Percentiles rank a stretch among this genome's conserved stretches.
Evolutionary conservation across 2,329 filamentous ascomycete species (phyloP).

Genomic region (Diaporthe australafricana): DNA sequence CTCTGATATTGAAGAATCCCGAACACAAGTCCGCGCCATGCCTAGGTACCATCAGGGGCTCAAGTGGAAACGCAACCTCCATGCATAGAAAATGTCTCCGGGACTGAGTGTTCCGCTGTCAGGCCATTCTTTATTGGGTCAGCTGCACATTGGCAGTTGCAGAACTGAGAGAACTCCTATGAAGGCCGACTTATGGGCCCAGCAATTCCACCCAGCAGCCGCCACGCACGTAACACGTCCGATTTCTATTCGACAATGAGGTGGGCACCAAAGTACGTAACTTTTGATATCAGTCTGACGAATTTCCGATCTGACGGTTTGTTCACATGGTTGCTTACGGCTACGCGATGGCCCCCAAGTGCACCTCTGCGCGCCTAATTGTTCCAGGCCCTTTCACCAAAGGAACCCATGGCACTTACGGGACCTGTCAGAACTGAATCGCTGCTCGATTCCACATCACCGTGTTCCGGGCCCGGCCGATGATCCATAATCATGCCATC

Average conservation of each 20-base stretch:
- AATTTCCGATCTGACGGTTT: neutral
- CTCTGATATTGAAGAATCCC: slow-evolving; percentile 18
- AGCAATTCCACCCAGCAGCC: slow-evolving; percentile 2
- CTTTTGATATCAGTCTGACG: too few species aligned
- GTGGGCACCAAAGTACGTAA: too few species aligned
- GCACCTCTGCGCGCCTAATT: neutral
- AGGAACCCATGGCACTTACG: neutral
- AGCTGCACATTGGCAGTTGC: neutral
- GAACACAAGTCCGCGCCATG: neutral
- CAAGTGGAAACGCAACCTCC: neutral
- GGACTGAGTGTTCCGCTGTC: neutral
- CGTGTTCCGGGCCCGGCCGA: slow-evolving; percentile 1
- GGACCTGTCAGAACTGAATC: neutral
- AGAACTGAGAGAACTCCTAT: neutral
- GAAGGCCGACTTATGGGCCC: neutral
- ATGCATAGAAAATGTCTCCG: neutral
- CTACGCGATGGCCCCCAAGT: neutral
- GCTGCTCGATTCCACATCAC: neutral
- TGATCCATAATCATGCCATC: neutral
- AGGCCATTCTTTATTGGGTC: neutral
- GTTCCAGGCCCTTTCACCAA: neutral
- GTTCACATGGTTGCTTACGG: neutral
- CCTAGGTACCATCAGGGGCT: neutral
- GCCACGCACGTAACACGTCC: neutral
- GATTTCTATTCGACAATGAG: neutral